Conservation (phyloP, 2,329 filamentous ascomycete genomes). For the Fusarium miscanthi region DNA sequence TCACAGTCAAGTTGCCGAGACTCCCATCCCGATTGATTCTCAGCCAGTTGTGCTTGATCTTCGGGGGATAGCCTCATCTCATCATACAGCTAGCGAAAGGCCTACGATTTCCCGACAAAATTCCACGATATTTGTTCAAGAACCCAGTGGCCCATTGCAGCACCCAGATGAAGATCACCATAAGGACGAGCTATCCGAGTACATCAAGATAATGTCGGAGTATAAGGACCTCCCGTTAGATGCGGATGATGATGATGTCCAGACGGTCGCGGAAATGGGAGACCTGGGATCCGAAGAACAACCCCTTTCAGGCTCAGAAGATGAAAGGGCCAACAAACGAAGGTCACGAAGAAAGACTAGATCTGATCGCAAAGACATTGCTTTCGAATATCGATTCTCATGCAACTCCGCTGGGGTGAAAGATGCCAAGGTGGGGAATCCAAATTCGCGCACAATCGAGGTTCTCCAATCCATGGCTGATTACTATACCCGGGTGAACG, state of each 20-base stretch:
- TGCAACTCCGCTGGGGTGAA: conserved; percentile 65
- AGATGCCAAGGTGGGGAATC: conserved; percentile 62
- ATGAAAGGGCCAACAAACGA: conserved; percentile 28
- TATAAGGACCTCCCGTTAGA: conserved; percentile 69
- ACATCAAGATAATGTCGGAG: conserved; percentile 71
- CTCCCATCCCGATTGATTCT: conserved; percentile 37
- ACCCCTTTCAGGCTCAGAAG: conserved; percentile 38
- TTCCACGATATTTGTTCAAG: not conserved
- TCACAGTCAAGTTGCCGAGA: conserved; percentile 30
- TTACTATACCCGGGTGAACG: conserved; percentile 79
- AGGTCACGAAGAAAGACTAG: conserved; percentile 38
- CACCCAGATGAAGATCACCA: not conserved
- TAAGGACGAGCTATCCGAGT: conserved; percentile 69
- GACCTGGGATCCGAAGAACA: conserved; percentile 27
- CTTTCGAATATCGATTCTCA: conserved; percentile 62
- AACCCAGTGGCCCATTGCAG: not conserved
- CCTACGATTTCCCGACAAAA: not conserved
- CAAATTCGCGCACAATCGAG: conserved; percentile 80
- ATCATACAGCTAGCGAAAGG: not conserved
- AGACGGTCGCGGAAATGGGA: conserved; percentile 23
- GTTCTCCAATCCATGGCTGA: conserved; percentile 81
- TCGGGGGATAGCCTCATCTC: conserved; percentile 10
- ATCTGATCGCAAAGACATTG: conserved; percentile 44
- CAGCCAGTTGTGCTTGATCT: conserved; percentile 44
- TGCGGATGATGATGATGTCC: conserved; percentile 59